These are phyloP conservation scores for Acanthamoeba royreba DNA, from an alignment of 208 protist species.

Conservation along the genomic window DNA sequence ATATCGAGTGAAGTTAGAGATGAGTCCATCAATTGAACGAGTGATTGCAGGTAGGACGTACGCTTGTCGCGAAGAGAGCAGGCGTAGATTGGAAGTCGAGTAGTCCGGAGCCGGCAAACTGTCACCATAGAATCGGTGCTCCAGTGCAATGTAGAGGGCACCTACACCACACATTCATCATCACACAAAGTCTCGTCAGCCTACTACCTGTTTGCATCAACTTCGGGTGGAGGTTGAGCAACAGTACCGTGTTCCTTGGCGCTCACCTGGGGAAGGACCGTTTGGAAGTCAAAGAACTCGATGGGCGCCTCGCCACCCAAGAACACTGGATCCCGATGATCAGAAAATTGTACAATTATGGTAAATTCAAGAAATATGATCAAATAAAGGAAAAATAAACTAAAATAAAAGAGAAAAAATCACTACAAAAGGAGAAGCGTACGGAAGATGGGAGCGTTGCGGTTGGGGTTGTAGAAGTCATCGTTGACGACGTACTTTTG, in stretches of 20 bases:
- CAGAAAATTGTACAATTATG: too few species aligned
- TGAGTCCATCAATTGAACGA: too few species aligned
- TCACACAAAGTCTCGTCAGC: too few species aligned
- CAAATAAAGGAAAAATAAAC: too few species aligned
- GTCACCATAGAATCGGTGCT: conserved; percentile 74
- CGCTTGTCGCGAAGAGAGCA: conserved; percentile 63
- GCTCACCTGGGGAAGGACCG: not conserved
- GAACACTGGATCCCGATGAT: too few species aligned
- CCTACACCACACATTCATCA: too few species aligned
- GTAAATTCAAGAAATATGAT: too few species aligned
- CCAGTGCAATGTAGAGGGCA: conserved; percentile 63
- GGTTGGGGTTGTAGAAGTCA: not conserved
- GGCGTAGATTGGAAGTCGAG: conserved; percentile 56
- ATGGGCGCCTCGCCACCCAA: conserved; percentile 57
- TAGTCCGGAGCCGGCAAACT: conserved; percentile 35
- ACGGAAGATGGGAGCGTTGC: conserved; percentile 42
- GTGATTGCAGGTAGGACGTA: not conserved
- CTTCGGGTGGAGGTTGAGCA: too few species aligned
- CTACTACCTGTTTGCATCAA: too few species aligned
- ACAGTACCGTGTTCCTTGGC: not conserved
- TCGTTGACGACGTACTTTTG: conserved; percentile 40
- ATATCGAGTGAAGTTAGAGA: not conserved
- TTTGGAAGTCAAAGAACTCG: conserved; percentile 44
- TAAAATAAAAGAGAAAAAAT: too few species aligned
- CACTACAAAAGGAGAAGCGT: not conserved